A percentile compares a stretch with the other conserved stretches of the same genome.
Evolutionary conservation across 2,329 filamentous ascomycete genomes (phyloP).

Genomic region (Aspergillus fructus): DNA sequence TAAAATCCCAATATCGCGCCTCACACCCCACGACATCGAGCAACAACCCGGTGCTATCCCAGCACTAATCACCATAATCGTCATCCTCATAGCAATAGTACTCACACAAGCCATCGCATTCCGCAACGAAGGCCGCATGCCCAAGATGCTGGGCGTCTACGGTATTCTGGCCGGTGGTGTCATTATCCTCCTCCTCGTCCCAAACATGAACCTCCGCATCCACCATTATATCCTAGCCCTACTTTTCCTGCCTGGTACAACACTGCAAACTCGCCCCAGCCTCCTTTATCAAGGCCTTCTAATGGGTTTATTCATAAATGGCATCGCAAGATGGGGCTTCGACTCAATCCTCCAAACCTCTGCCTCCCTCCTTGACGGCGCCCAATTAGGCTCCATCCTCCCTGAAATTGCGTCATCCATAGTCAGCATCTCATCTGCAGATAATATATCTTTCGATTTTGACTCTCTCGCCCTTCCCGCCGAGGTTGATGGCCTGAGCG

Average conservation of each 20-base stretch:
- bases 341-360: constrained; percentile 60
- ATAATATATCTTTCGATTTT: constrained; percentile 39
- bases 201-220: constrained; percentile 60
- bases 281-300: constrained; percentile 62
- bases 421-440: background rate
- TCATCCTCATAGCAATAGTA: constrained; percentile 51
- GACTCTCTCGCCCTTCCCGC: constrained; percentile 9
- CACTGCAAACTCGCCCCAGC: constrained; percentile 58
- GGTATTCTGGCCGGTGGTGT: constrained; percentile 45
- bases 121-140: constrained; percentile 58
- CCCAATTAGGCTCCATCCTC: constrained; percentile 32
- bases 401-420: constrained; percentile 29
- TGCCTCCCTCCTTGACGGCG: constrained; percentile 45
- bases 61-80: constrained; percentile 55
- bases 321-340: constrained; percentile 64
- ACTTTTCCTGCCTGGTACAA: constrained; percentile 58
- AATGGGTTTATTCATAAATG: constrained; percentile 62
- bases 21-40: constrained; percentile 61
- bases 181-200: constrained; percentile 53
- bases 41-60: constrained; percentile 61
- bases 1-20: constrained; percentile 60
- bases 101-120: constrained; percentile 58
- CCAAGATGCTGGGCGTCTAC: constrained; percentile 44
- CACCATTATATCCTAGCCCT: constrained; percentile 64
- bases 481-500: constrained; percentile 54